Percentiles rank a stretch among this genome's conserved stretches.
Evolutionary conservation across 1,284 basidiomycete species (phyloP).

Genomic region (Melampsora medusae): DNA sequence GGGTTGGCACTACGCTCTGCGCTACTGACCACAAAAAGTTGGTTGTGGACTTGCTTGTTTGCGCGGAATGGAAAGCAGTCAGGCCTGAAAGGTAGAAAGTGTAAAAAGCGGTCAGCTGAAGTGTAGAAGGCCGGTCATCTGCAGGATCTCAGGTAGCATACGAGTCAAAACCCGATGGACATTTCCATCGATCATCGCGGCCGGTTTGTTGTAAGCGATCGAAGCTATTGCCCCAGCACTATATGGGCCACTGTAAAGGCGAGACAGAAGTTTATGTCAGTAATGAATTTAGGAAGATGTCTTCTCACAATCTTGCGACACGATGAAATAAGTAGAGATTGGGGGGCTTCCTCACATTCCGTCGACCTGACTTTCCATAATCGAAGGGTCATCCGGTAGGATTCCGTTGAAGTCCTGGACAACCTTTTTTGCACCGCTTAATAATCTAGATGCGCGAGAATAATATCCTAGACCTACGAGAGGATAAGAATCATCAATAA

Average conservation of each 20-base stretch:
- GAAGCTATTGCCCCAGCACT: slow-evolving; percentile 77
- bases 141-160: background rate
- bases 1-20: slow-evolving; percentile 63
- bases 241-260: slow-evolving; percentile 47
- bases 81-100: slow-evolving; percentile 62
- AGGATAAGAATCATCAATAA: background rate
- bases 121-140: background rate
- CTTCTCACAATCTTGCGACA: background rate
- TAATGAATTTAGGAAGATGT: background rate
- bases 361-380: slow-evolving; percentile 78
- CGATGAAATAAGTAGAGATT: background rate
- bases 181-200: slow-evolving; percentile 89
- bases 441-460: slow-evolving; percentile 75
- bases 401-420: slow-evolving; percentile 67
- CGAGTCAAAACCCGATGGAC: slow-evolving; percentile 57
- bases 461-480: slow-evolving; percentile 75
- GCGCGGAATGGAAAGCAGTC: slow-evolving; percentile 74
- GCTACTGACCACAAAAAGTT: slow-evolving; percentile 81
- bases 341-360: slow-evolving; percentile 62
- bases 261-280: background rate
- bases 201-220: slow-evolving; percentile 80
- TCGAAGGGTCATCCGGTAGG: slow-evolving; percentile 74
- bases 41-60: slow-evolving; percentile 72
- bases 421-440: slow-evolving; percentile 73
- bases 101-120: background rate